A percentile compares a stretch with the other conserved stretches of the same genome.
Evolutionary conservation across 2,329 filamentous ascomycete genomes (phyloP).

Genomic region (Rutstroemia sp.): DNA sequence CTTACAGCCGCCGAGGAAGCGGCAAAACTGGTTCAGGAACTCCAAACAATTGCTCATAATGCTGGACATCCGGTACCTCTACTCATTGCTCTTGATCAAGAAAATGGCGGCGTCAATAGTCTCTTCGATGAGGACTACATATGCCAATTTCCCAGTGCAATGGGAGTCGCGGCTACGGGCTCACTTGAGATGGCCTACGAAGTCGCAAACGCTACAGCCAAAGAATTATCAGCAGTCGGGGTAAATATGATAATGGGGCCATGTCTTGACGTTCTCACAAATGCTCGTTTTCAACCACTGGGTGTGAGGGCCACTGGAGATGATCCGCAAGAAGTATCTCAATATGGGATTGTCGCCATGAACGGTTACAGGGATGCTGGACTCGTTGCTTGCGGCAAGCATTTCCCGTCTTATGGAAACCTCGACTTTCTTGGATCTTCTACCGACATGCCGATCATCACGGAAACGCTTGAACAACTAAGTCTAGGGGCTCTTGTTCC

Average conservation of each 20-base stretch:
- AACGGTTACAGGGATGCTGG: slow-evolving; percentile 90
- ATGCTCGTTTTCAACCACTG: slow-evolving; percentile 82
- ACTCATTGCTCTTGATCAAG: slow-evolving; percentile 87
- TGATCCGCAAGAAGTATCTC: slow-evolving; percentile 89
- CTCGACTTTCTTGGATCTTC: slow-evolving; percentile 88
- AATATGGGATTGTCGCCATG: slow-evolving; percentile 84
- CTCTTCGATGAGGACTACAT: slow-evolving; percentile 94
- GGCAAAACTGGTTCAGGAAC: slow-evolving; percentile 77
- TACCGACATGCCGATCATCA: slow-evolving; percentile 89
- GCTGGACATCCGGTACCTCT: slow-evolving; percentile 85
- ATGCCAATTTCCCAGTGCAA: slow-evolving; percentile 91
- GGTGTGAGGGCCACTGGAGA: slow-evolving; percentile 87
- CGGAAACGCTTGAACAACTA: slow-evolving; percentile 85
- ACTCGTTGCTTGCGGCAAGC: slow-evolving; percentile 84
- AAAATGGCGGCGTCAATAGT: slow-evolving; percentile 97
- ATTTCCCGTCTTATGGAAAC: slow-evolving; percentile 94
- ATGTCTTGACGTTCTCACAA: slow-evolving; percentile 87
- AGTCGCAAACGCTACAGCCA: slow-evolving; percentile 85
- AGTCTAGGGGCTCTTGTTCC: slow-evolving; percentile 88
- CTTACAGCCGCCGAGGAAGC: slow-evolving; percentile 78
- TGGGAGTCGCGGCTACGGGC: slow-evolving; percentile 92
- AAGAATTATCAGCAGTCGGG: slow-evolving; percentile 85
- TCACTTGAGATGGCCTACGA: slow-evolving; percentile 80
- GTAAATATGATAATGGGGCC: slow-evolving; percentile 95
- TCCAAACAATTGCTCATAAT: slow-evolving; percentile 86